A percentile compares a stretch with the other conserved stretches of the same genome.
Evolutionary conservation across 495 filamentous ascomycete genomes (phyloP).

Genomic region (Penicillium pancosmium): DNA sequence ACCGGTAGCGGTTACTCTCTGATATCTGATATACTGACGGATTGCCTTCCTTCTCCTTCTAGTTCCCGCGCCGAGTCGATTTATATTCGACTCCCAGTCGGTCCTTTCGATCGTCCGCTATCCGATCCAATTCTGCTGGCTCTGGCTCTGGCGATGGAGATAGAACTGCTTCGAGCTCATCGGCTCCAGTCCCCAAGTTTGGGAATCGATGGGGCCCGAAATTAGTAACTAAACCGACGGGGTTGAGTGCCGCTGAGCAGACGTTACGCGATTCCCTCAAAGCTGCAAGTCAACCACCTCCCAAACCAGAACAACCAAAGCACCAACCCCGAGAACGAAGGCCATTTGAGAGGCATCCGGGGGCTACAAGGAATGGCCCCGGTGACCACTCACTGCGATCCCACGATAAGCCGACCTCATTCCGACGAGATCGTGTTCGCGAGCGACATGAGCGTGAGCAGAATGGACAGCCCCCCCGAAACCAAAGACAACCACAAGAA

Average conservation of each 20-base stretch:
- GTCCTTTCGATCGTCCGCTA: slow-evolving; percentile 33
- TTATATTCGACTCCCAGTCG: slow-evolving; percentile 33
- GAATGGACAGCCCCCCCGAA: neutral
- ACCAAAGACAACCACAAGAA: neutral
- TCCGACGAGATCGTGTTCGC: slow-evolving; percentile 3
- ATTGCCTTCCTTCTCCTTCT: neutral
- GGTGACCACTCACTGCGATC: neutral
- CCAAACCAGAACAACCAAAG: slow-evolving; percentile 8
- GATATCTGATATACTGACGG: neutral
- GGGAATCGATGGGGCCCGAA: slow-evolving; percentile 29
- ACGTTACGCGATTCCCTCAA: slow-evolving; percentile 36
- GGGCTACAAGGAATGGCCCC: neutral
- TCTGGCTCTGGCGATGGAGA: slow-evolving; percentile 12
- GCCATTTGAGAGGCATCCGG: slow-evolving; percentile 2
- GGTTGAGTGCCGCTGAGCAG: slow-evolving; percentile 40
- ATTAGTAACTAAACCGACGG: slow-evolving; percentile 23
- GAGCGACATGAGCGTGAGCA: slow-evolving; percentile 1
- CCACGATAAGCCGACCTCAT: neutral
- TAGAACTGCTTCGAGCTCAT: slow-evolving; percentile 4
- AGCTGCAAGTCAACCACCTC: slow-evolving; percentile 14
- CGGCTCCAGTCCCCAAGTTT: slow-evolving; percentile 24
- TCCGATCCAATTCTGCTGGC: slow-evolving; percentile 26
- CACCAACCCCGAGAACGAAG: neutral
- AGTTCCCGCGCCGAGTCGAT: slow-evolving; percentile 34
- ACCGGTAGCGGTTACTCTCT: neutral